phyloP scores from a whole-genome alignment of 2,329 filamentous ascomycete species.

The Aulographum hederae region DNA sequence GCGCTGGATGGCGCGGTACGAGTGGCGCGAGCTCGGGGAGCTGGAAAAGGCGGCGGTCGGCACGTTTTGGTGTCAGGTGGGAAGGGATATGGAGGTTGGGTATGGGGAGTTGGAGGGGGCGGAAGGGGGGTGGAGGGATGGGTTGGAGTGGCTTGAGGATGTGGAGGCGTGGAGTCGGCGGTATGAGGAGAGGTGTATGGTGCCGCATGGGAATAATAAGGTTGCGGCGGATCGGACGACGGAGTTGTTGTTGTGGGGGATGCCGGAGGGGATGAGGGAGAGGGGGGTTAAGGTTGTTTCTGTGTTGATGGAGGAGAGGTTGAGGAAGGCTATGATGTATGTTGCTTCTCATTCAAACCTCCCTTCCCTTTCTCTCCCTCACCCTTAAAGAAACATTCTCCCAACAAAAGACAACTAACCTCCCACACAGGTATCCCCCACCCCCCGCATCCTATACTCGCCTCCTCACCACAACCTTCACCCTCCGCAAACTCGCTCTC shows the following conservation, averaged over 20 bases:
- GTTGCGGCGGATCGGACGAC: slow-evolving; percentile 38
- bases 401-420: background rate
- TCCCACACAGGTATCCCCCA: slow-evolving; percentile 17
- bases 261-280: slow-evolving; percentile 26
- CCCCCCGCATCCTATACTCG: slow-evolving; percentile 18
- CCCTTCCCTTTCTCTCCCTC: slow-evolving; percentile 3
- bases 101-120: slow-evolving; percentile 9
- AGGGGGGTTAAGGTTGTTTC: slow-evolving; percentile 33
- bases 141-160: slow-evolving; percentile 34
- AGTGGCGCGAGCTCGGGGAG: slow-evolving; percentile 50
- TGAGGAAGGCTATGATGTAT: slow-evolving; percentile 48
- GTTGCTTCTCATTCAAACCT: slow-evolving; percentile 10
- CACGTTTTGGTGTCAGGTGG: slow-evolving; percentile 53
- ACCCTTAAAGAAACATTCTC: background rate
- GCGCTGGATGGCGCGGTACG: slow-evolving; percentile 43
- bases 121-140: slow-evolving; percentile 19
- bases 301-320: slow-evolving; percentile 43
- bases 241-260: slow-evolving; percentile 39
- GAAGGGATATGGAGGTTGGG: slow-evolving; percentile 49
- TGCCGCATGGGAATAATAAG: slow-evolving; percentile 20
- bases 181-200: slow-evolving; percentile 44
- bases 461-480: slow-evolving; percentile 27
- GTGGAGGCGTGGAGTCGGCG: slow-evolving; percentile 29
- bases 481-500: slow-evolving; percentile 34
- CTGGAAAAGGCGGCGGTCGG: slow-evolving; percentile 18